These are phyloP conservation scores for Colletotrichum graminicola DNA, from an alignment of 2,329 filamentous ascomycete species.

Conservation along the genomic window DNA sequence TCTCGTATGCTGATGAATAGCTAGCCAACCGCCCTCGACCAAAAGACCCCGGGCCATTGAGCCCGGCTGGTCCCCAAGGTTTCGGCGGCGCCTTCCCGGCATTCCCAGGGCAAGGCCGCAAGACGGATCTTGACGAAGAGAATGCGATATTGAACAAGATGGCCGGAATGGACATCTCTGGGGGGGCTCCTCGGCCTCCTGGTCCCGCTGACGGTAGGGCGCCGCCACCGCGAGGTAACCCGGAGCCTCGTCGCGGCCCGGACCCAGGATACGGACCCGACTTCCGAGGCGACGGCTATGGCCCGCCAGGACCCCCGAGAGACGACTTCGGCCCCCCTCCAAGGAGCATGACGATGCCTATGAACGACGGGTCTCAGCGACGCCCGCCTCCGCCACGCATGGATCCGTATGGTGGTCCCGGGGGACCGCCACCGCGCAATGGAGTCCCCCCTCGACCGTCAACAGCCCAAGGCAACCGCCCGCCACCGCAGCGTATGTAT, in stretches of 20 bases:
- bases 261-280: conserved; percentile 51
- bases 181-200: conserved; percentile 22
- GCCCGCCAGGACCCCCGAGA: conserved; percentile 49
- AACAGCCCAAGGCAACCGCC: conserved; percentile 65
- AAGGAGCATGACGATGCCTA: conserved; percentile 74
- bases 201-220: conserved; percentile 45
- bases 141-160: conserved; percentile 57
- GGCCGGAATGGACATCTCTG: conserved; percentile 55
- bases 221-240: conserved; percentile 49
- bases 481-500: conserved; percentile 66
- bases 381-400: conserved; percentile 52
- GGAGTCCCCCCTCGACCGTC: conserved; percentile 65
- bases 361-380: conserved; percentile 59
- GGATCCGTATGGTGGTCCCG: conserved; percentile 50
- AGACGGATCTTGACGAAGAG: conserved; percentile 57
- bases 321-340: conserved; percentile 63
- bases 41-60: conserved; percentile 49
- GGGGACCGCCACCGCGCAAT: conserved; percentile 57
- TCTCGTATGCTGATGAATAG: conserved; percentile 23
- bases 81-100: conserved; percentile 54
- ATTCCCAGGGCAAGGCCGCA: conserved; percentile 56
- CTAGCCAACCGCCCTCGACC: conserved; percentile 49
- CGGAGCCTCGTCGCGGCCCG: conserved; percentile 45
- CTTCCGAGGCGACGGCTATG: conserved; percentile 54
- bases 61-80: conserved; percentile 47